phyloP scores from a whole-genome alignment of 2,329 filamentous ascomycete species.

The Penicillium frequentans region DNA sequence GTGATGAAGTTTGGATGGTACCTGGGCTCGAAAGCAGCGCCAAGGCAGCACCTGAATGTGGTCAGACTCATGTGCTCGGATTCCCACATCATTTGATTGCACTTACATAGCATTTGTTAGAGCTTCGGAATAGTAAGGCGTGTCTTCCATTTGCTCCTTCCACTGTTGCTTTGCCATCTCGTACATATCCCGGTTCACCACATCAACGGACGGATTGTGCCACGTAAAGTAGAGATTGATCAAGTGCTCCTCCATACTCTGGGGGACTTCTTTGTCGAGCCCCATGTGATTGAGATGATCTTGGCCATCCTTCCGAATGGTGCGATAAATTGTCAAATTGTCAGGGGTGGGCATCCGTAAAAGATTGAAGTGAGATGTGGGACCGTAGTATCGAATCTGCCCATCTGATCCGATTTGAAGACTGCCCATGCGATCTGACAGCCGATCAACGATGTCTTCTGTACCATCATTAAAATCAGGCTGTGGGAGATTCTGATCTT shows the following conservation, averaged over 20 bases:
- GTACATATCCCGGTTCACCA: conserved; percentile 31
- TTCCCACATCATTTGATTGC: not conserved
- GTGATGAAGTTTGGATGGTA: conserved; percentile 24
- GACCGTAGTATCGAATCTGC: conserved; percentile 33
- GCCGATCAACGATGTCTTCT: conserved; percentile 26
- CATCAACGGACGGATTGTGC: conserved; percentile 37
- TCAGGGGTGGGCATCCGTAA: conserved; percentile 17
- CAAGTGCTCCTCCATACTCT: conserved; percentile 33
- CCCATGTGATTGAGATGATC: conserved; percentile 20
- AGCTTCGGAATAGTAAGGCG: conserved; percentile 15
- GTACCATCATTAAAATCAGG: not conserved
- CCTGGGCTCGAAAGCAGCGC: conserved; percentile 32
- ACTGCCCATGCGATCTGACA: conserved; percentile 32
- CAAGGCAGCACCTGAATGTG: conserved; percentile 26
- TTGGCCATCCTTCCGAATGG: conserved; percentile 11
- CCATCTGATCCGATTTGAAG: conserved; percentile 33
- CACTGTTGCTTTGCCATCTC: conserved; percentile 7
- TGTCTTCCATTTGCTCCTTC: conserved; percentile 6
- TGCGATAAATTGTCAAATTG: conserved; percentile 8
- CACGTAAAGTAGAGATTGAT: conserved; percentile 39
- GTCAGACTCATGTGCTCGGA: not conserved
- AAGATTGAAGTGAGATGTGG: conserved; percentile 34
- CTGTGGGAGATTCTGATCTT: not conserved
- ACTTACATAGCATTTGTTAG: conserved; percentile 22
- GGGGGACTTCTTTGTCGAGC: conserved; percentile 28